Base-by-base conservation (phyloP, 2,329 filamentous ascomycete genomes). In the Mycosphaerella arachidis region DNA sequence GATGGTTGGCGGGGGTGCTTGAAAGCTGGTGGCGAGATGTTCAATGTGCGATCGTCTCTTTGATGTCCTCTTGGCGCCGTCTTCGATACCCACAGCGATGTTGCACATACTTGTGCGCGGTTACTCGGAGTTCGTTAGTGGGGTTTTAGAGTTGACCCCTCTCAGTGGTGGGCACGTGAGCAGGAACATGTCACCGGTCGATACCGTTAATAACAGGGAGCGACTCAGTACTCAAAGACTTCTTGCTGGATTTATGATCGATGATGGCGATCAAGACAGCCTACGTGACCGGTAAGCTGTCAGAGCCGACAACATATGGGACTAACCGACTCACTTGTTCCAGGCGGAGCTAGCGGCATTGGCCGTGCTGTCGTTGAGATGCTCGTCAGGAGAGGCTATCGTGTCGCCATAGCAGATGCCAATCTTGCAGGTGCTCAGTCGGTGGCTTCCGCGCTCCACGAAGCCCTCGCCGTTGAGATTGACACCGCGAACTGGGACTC, bases 371-470 rank as follows among this genome's bases (percentile, higher is more conserved):
- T 76, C 5, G 63, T 68, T 16, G 53, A 66, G 10, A 70, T 70
- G 58, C 71, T 76, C 33, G 64, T 71, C 12, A 56, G 55, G 3
- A 64, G 67, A 60, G 67, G 78, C 12, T 78, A 82, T 61, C 75
- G 78, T 43, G 79, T 85, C 37, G 79, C 78, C 58, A 80, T 82
- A 2, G 74, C 82, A 31, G 76, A 78, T 59, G 62, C 64, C 33
- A 69, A 76, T 60, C 57, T 71, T n/a, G 9, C 60, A 24, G 64
- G 61, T 8, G 68, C 72, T 8, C 33, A 71, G 58, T 20, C 64
- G n/a, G 60, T 72, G 6, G 70, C 69, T n/a, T 37, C 56, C 16
- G 18, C 56, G 4, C 62, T 72, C 40, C 66, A 69, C 40, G 54
- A 51, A 12, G 46, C 56, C 2, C 56, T 69, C 30, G 71, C 68